Percentiles rank a stretch among this genome's conserved stretches.
Evolutionary conservation across 306 rosid genomes (phyloP).

Genomic region (Ormosia emarginata): DNA sequence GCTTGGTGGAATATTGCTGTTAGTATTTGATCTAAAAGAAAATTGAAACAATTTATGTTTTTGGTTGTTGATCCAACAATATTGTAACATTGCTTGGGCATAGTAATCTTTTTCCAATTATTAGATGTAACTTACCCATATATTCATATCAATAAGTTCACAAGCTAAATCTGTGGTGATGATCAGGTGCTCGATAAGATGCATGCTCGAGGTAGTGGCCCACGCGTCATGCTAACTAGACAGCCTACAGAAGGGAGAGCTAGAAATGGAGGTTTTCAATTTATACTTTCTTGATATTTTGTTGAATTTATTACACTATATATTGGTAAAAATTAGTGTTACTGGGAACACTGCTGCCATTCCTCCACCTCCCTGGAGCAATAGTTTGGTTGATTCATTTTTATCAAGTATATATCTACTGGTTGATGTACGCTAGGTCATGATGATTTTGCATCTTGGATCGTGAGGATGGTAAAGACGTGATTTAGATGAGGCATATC

Average conservation of each 20-base stretch:
- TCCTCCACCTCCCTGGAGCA: background rate
- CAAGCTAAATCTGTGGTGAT: slow-evolving; percentile 17
- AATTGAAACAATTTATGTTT: background rate
- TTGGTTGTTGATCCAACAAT: background rate
- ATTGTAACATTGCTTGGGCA: background rate
- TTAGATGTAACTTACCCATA: background rate
- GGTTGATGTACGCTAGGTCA: background rate
- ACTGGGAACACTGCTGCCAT: background rate
- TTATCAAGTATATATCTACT: no score
- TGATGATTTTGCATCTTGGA: background rate
- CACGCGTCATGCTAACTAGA: slow-evolving; percentile 68
- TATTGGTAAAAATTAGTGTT: background rate
- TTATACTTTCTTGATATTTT: slow-evolving; percentile 4
- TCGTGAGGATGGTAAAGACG: background rate
- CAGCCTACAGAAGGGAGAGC: slow-evolving; percentile 97
- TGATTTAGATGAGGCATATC: background rate
- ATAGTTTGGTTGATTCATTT: background rate
- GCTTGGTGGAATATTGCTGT: background rate
- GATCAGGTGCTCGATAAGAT: slow-evolving; percentile 86
- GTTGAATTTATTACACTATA: background rate
- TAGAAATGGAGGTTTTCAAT: slow-evolving; percentile 76
- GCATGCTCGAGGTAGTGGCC: slow-evolving; percentile 95
- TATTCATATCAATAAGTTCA: slow-evolving; percentile 12
- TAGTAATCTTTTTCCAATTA: background rate
- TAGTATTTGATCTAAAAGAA: background rate